Evolutionary conservation across 2,329 filamentous ascomycete species (phyloP), one percentile per base, ranked within the genome.

Genomic region (Monosporascus sp.): DNA sequence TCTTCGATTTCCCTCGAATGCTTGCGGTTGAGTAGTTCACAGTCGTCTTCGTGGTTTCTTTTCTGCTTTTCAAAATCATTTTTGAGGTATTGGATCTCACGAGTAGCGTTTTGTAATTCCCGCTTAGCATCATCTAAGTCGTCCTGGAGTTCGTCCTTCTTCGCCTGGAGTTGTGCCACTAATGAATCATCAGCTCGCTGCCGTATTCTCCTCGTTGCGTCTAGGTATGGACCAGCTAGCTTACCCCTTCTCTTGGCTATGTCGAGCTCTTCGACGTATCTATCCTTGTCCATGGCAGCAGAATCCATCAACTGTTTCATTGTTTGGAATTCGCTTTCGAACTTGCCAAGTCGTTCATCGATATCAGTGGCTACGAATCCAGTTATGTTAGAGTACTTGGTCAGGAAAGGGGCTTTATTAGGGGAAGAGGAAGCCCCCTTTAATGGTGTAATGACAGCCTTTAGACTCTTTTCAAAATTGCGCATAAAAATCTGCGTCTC

Each of bases 211-310:
- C 38, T 63, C 54, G n/a, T 14, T 24, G 1, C 35, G 27, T 20
- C 1, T 38, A 11, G 20, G 16, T 43, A 8, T 27, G 14, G 11
- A 44, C 1, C 9, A 11, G 52, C 61, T 40, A 17, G 72, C 82
- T 60, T 76, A 94, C 90, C 84, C 79, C 86, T 82, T 50, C 78
- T 80, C 66, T 93, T 95, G 59, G 89, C 87, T 9, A 89, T 63
- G 17, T 87, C 83, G 46, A 95, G 78, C 0, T 86, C 82, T 57
- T 94, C 87, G 62, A 93, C 90, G 56, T 91, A 76, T 5, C 78
- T 80, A 53, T 81, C 86, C 61, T 83, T 85, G 52, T 90, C 85
- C 41, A 79, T 80, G 11, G 87, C 79, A 22, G 88, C 85, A 35
- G 80, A 79, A 54, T 84, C 84, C 66, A 97, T 84, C 58, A 88